Evolutionary conservation across 345 rosid species (phyloP).

Genomic region (Citrus sp.): DNA sequence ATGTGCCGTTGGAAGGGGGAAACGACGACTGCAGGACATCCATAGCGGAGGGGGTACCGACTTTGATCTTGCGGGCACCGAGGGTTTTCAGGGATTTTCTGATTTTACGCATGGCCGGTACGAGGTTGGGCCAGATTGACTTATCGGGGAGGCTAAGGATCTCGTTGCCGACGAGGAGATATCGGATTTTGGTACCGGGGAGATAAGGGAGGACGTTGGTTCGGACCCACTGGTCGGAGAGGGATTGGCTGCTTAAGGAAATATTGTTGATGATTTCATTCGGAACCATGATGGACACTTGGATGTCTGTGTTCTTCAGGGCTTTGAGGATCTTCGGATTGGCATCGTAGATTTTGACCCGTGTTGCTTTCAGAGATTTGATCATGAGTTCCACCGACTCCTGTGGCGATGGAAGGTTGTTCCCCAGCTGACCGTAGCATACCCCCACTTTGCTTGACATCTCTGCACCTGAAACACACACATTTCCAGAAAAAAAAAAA

Average conservation of each 20-base stretch:
- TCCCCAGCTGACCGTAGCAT: conserved; percentile 78
- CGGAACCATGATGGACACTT: conserved; percentile 68
- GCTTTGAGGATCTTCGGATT: conserved; percentile 59
- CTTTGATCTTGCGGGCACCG: conserved; percentile 56
- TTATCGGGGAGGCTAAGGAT: conserved; percentile 47
- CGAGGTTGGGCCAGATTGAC: conserved; percentile 51
- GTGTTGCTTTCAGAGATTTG: conserved; percentile 46
- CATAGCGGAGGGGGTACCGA: conserved; percentile 68
- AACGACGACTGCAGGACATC: conserved; percentile 67
- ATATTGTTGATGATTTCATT: conserved; percentile 53
- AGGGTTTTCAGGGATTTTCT: conserved; percentile 43
- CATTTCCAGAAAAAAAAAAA: background rate
- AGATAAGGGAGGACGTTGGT: conserved; percentile 54
- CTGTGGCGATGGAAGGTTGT: conserved; percentile 60
- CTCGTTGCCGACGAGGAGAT: conserved; percentile 87
- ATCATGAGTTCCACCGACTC: conserved; percentile 41
- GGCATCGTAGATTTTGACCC: conserved; percentile 77
- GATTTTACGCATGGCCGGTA: conserved; percentile 81
- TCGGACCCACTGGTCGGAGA: conserved; percentile 61
- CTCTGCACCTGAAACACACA: conserved; percentile 33
- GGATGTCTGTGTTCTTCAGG: conserved; percentile 45
- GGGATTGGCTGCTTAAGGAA: conserved; percentile 32
- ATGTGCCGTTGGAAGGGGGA: conserved; percentile 87
- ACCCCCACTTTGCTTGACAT: conserved; percentile 57
- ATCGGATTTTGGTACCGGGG: conserved; percentile 67